Percentiles rank a stretch among this genome's conserved stretches.
These are phyloP conservation scores for Marchantia polymorpha DNA, from an alignment of 225 moss, liverwort and hornwort species.

Conservation along the genomic window DNA sequence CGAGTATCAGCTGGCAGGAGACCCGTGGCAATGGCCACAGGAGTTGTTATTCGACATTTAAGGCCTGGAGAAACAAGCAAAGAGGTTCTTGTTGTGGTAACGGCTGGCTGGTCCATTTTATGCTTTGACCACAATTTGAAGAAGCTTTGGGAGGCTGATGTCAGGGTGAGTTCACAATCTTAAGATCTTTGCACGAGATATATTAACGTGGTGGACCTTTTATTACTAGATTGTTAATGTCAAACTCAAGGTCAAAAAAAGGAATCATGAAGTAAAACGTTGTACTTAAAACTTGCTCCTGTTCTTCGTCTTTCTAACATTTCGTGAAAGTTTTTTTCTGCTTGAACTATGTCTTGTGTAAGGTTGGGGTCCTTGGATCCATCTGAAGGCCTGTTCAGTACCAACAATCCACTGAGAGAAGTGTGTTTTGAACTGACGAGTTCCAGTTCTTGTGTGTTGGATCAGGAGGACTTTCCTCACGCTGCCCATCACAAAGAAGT, in stretches of 20 bases:
- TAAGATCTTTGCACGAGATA: background rate
- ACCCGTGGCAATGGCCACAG: constrained; percentile 82
- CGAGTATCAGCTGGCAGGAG: constrained; percentile 80
- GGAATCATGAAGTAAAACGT: background rate
- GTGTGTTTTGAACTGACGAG: background rate
- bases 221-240: too few species aligned
- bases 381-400: background rate
- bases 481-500: constrained; percentile 91
- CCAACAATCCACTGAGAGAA: background rate
- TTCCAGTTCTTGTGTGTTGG: background rate
- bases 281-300: background rate
- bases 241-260: background rate
- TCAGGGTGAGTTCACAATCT: constrained; percentile 48
- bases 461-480: constrained; percentile 74
- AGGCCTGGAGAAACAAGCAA: constrained; percentile 58
- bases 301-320: background rate
- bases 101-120: constrained; percentile 79
- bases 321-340: constrained; percentile 1
- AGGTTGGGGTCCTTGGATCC: background rate
- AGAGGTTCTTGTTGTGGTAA: constrained; percentile 87
- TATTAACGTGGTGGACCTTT: too few species aligned
- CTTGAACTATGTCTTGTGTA: background rate
- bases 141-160: constrained; percentile 82
- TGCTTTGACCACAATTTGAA: constrained; percentile 95
- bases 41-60: constrained; percentile 53